A percentile compares a stretch with the other conserved stretches of the same genome.
Conservation (phyloP, 257 asterid species). For the Gentiana dahurica region DNA sequence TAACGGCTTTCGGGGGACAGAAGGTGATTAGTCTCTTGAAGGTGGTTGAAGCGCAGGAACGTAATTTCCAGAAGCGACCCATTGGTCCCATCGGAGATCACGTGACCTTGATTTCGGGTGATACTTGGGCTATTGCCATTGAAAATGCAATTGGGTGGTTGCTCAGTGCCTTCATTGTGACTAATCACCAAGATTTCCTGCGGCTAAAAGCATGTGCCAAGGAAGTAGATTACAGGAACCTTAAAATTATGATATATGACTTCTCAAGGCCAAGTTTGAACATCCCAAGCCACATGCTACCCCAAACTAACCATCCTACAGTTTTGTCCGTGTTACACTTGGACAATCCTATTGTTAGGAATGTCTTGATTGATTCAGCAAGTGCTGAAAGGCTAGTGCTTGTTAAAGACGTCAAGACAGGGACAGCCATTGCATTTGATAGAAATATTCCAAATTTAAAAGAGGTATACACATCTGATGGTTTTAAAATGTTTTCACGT, state of each 20-base stretch:
- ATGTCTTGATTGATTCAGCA: conserved; percentile 80
- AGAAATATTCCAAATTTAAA: conserved; percentile 60
- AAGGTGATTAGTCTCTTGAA: conserved; percentile 56
- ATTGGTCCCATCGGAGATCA: conserved; percentile 96
- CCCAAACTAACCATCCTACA: too few relatives aligned
- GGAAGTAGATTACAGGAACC: conserved; percentile 30
- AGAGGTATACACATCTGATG: conserved; percentile 86
- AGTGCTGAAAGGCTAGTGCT: conserved; percentile 91
- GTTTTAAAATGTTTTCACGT: conserved; percentile 80
- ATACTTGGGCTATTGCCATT: conserved; percentile 62
- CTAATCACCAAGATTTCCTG: too few relatives aligned
- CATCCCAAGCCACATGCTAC: too few relatives aligned
- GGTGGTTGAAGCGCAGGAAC: conserved; percentile 49
- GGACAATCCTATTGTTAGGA: conserved; percentile 59
- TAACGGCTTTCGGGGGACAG: conserved; percentile 87
- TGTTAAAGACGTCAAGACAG: conserved; percentile 64
- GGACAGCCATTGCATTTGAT: conserved; percentile 65
- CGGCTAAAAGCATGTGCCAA: conserved; percentile 4
- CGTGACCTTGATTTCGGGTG: conserved; percentile 66
- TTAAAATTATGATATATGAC: conserved; percentile 5
- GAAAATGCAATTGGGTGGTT: too few relatives aligned
- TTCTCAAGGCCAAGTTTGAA: too few relatives aligned
- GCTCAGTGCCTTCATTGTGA: too few relatives aligned
- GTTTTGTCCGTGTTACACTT: conserved; percentile 51
- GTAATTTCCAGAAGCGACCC: conserved; percentile 67